Evolutionary conservation across 345 rosid genomes (phyloP).

Genomic region (Turnera subulata): DNA sequence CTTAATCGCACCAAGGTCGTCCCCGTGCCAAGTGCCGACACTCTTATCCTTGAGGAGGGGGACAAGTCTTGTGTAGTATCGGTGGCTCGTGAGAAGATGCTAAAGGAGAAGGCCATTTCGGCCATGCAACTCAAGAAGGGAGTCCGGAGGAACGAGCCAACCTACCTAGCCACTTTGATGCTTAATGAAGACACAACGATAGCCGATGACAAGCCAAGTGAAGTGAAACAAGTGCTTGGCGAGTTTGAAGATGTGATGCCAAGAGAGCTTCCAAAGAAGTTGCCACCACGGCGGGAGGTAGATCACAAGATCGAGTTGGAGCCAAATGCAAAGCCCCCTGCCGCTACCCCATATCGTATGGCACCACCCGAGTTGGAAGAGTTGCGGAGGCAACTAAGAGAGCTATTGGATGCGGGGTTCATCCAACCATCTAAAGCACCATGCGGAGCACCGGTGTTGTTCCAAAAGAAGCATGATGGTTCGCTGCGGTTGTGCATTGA

Average conservation of each 20-base stretch:
- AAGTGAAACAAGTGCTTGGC: neutral
- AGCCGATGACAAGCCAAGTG: neutral
- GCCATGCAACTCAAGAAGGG: too few relatives aligned
- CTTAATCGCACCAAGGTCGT: neutral
- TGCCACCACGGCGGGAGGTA: neutral
- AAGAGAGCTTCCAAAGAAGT: neutral
- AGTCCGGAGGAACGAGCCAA: neutral
- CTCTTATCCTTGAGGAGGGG: neutral
- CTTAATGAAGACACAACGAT: neutral
- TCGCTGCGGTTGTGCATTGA: neutral
- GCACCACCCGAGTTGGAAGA: slow-evolving; percentile 2
- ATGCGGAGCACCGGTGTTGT: neutral
- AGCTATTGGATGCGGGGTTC: neutral
- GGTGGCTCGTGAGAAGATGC: too few relatives aligned
- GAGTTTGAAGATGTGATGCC: neutral
- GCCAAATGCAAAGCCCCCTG: neutral
- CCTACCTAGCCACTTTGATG: neutral
- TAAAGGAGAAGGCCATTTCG: too few relatives aligned
- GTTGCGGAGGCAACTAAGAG: neutral
- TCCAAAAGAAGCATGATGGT: neutral
- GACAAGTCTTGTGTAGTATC: neutral
- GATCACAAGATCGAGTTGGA: neutral
- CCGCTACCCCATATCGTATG: slow-evolving; percentile 6
- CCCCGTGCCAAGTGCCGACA: neutral
- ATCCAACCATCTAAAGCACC: neutral